Evolutionary conservation across 352 stramenopile genomes (phyloP), one percentile per base, ranked within the genome.

Genomic region (Poterioochromonas sp.): DNA sequence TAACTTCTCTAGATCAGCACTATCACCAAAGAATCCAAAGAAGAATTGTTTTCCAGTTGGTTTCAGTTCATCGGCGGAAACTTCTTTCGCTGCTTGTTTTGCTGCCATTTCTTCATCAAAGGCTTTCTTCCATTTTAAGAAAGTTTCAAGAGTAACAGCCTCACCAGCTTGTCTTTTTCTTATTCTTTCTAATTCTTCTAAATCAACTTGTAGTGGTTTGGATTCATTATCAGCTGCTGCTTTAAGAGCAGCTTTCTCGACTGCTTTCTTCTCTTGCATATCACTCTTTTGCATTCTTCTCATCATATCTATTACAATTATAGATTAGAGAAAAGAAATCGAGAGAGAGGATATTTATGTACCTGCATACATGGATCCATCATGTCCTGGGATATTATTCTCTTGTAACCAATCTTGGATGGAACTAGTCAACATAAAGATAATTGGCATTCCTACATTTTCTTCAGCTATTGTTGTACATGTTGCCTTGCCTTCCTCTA

Each of bases 361-460:
- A 74, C 65, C 65, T 74, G 65, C 11, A 54, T 74, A 74, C 65
- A 74, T 74, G 39, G 65, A 74, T 35, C 65, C 65, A 53, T 74
- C 69, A 11, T 69, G 40, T 35, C 69, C 69, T 12, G 43, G 26
- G 8, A 64, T 2, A 35, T 77, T 77, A 29, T 77, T 77, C 8
- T 69, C 41, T 40, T n/a, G 8, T 29, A 77, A 37, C 69, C 69
- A 77, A 73, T 77, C 69, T 35, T 65, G 18, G 8, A 70, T 37
- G 8, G 41, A 12, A 8, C 29, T 35, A 3, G 41, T 37, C 26
- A 77, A 11, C 11, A 29, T 71, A 29, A 39, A 77, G 26, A 44
- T 44, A 70, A 1, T 47, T 11, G 69, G 44, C 69, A 77, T 77
- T 12, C 69, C 69, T 11, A 64, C 11, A 29, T 77, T 77, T 11